These are phyloP conservation scores for Penicillium sp. DNA, from an alignment of 2,329 filamentous ascomycete species.

Conservation along the genomic window DNA sequence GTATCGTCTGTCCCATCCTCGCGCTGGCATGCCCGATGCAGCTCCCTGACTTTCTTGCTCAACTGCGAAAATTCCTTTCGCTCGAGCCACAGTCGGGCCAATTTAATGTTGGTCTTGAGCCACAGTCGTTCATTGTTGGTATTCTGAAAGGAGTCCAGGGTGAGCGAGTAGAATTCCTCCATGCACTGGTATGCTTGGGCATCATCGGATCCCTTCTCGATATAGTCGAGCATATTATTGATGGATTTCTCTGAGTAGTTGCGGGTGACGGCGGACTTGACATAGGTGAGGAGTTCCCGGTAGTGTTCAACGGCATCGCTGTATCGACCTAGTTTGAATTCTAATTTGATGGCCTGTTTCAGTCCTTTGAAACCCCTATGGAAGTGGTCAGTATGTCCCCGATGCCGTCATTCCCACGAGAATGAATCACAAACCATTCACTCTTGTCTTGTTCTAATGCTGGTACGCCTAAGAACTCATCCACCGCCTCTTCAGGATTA, in stretches of 20 bases:
- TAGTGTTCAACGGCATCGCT: conserved; percentile 89
- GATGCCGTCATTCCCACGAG: no score
- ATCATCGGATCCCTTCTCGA: conserved; percentile 85
- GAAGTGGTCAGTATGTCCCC: neutral
- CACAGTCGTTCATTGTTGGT: conserved; percentile 97
- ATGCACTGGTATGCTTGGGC: conserved; percentile 77
- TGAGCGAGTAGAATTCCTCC: conserved; percentile 93
- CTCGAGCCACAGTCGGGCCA: conserved; percentile 87
- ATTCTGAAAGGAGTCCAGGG: conserved; percentile 90
- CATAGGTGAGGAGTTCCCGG: conserved; percentile 91
- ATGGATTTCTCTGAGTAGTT: conserved; percentile 99
- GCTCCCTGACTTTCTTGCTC: conserved; percentile 80
- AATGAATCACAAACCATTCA: conserved; percentile 68
- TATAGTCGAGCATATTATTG: conserved; percentile 98
- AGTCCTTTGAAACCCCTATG: conserved; percentile 86
- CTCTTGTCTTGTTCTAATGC: conserved; percentile 86
- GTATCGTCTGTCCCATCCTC: conserved; percentile 82
- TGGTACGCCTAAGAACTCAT: conserved; percentile 89
- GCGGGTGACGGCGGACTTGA: conserved; percentile 93
- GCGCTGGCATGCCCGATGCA: conserved; percentile 85
- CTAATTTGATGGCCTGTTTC: conserved; percentile 97
- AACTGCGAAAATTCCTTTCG: conserved; percentile 84
- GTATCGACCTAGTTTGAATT: conserved; percentile 90
- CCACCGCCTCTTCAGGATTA: conserved; percentile 85
- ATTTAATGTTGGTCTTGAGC: conserved; percentile 98